Evolutionary conservation across 352 stramenopile species (phyloP).

Genomic region (Globisporangium viniferum): DNA sequence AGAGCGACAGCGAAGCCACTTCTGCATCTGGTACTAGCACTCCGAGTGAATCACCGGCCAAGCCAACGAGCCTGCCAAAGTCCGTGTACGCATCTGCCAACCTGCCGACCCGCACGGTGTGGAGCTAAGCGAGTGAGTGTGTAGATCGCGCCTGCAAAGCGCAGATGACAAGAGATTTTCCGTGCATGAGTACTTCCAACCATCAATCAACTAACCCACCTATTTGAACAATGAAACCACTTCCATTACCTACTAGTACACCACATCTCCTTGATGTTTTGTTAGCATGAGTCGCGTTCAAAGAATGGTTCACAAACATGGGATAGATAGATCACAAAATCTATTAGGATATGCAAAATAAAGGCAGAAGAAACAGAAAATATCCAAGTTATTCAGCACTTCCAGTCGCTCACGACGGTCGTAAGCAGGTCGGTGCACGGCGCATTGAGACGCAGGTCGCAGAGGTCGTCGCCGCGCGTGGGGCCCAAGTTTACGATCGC

Average conservation of each 20-base stretch:
- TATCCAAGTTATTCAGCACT: neutral
- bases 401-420: constrained; percentile 26
- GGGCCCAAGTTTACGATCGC: constrained; percentile 87
- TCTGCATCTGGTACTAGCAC: neutral
- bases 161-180: neutral
- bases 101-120: constrained; percentile 52
- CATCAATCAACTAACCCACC: neutral
- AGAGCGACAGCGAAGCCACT: neutral
- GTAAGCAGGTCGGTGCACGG: constrained; percentile 53
- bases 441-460: constrained; percentile 68
- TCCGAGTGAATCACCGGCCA: neutral
- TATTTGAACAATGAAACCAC: constrained; percentile 5
- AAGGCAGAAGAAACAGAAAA: neutral
- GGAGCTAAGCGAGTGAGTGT: constrained; percentile 30
- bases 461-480: constrained; percentile 83
- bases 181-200: neutral
- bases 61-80: constrained; percentile 17
- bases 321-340: neutral
- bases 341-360: neutral
- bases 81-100: constrained; percentile 25
- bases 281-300: neutral
- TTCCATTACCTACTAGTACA: neutral
- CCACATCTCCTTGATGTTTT: neutral
- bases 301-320: neutral
- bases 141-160: neutral